A percentile compares a stretch with the other conserved stretches of the same genome.
Conservation (phyloP, 83 land plant species). For the Diphasiastrum complanatum region DNA sequence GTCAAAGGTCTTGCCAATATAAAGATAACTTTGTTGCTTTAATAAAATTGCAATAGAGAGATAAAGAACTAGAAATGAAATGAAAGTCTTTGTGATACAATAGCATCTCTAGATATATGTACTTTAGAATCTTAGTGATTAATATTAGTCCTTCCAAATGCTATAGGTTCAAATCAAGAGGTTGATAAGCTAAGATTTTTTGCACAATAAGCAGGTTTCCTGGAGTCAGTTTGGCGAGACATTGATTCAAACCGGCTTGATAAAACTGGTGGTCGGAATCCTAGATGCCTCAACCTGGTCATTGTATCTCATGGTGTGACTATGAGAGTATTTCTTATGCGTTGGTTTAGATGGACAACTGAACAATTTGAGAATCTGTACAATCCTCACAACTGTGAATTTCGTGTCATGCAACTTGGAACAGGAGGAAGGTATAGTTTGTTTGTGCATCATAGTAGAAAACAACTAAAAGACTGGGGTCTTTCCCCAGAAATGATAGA, state of each 20-base stretch:
- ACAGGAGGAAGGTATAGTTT: slow-evolving; percentile 84
- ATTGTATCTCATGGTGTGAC: slow-evolving; percentile 81
- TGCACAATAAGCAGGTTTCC: no score
- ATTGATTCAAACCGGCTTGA: slow-evolving; percentile 72
- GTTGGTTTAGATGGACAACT: slow-evolving; percentile 97
- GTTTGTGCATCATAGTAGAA: slow-evolving; percentile 56
- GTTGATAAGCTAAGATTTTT: no score
- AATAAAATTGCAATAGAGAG: no score
- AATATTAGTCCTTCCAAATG: no score
- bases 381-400: slow-evolving; percentile 68
- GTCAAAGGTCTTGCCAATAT: no score
- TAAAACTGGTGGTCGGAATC: slow-evolving; percentile 19
- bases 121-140: no score
- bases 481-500: slow-evolving; percentile 72
- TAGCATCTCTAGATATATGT: no score
- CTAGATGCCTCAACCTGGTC: slow-evolving; percentile 51
- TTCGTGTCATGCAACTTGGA: slow-evolving; percentile 79
- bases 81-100: no score
- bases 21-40: no score
- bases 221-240: slow-evolving; percentile 92
- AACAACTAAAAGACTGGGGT: slow-evolving; percentile 75
- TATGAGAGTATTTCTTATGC: slow-evolving; percentile 86
- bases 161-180: neutral
- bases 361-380: slow-evolving; percentile 82
- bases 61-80: no score